Base-by-base conservation (phyloP, 306 rosid genomes). In the Pueraria montana region DNA sequence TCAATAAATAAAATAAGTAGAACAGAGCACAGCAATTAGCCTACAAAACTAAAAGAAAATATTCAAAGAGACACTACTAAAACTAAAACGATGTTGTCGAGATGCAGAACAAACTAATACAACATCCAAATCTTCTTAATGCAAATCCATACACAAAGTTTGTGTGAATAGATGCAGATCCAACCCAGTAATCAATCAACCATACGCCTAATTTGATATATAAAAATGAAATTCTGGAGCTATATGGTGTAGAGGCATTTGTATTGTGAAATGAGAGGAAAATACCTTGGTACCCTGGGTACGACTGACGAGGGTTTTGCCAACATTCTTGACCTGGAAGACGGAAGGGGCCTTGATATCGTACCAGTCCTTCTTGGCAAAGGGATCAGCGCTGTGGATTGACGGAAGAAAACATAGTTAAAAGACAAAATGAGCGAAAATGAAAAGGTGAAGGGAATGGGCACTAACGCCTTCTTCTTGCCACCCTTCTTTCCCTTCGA, bases 401-500 rank as follows among this genome's bases (percentile, higher is more conserved):
- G 30, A 64, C 2, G 30, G 10, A 63, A 63, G n/a, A 27, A 21
- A 74, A 4, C 34, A 6, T 4, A 52, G 4, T 16, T 3, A 18
- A 23, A 34, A 5, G 1, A 46, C 24, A 18, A 10, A 79, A 69
- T 13, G 0, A 68, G 0, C 4, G 7, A 27, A 27, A 24, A 3
- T 36, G 32, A 7, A 5, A 12, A 24, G 21, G 27, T 5, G 0
- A 38, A 27, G 23, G 8, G 48, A 27, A 58, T 40, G 21, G 1
- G 7, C 0, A 79, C 92, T 89, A 11, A 95, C 98, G 98, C 93
- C 58, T 95, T 93, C 97, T 95, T 93, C 94, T 95, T 95, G 84
- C 98, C 94, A 74, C 99, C 99, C 89, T 95, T 95, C 90, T 91
- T 95, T 4, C 98, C 97, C 91, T 95, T 95, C 0, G 99, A 95